Conservation (phyloP, 345 rosid genomes). For the Brassica incana region DNA sequence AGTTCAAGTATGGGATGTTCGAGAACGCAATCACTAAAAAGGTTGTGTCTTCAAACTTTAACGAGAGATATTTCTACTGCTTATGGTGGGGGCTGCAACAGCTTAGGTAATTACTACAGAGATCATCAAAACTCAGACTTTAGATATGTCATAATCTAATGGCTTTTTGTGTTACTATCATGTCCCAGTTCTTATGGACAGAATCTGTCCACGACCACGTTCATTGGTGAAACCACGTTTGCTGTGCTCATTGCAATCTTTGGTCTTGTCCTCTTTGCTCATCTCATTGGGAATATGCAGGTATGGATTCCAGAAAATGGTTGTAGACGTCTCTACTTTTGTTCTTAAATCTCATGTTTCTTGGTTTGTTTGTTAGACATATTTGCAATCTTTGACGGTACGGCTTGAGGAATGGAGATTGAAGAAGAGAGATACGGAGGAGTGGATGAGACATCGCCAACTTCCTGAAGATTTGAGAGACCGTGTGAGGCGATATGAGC, state of each 20-base stretch:
- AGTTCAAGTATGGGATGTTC: constrained; percentile 65
- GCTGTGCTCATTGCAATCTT: constrained; percentile 78
- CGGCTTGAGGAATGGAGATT: constrained; percentile 96
- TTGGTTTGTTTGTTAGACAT: constrained; percentile 56
- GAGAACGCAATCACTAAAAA: constrained; percentile 54
- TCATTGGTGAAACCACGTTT: constrained; percentile 82
- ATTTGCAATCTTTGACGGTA: constrained; percentile 79
- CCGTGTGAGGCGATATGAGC: constrained; percentile 69
- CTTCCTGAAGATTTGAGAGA: constrained; percentile 78
- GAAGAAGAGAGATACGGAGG: constrained; percentile 86
- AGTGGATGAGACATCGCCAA: constrained; percentile 96
- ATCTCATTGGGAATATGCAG: constrained; percentile 98
- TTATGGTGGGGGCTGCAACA: constrained; percentile 94
- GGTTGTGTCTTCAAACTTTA: constrained; percentile 53
- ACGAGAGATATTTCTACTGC: constrained; percentile 76
- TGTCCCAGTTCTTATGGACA: constrained; percentile 81
- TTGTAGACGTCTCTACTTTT: no score
- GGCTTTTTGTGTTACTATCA: constrained; percentile 29
- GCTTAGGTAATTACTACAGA: constrained; percentile 68
- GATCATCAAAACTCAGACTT: background rate
- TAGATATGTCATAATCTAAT: constrained; percentile 6
- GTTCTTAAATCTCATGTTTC: background rate
- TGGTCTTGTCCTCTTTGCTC: constrained; percentile 89
- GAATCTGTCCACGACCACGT: constrained; percentile 78
- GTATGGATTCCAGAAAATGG: no score